These are phyloP conservation scores for Saccharomyces jurei DNA, from an alignment of 805 yeast species.

Conservation along the genomic window DNA sequence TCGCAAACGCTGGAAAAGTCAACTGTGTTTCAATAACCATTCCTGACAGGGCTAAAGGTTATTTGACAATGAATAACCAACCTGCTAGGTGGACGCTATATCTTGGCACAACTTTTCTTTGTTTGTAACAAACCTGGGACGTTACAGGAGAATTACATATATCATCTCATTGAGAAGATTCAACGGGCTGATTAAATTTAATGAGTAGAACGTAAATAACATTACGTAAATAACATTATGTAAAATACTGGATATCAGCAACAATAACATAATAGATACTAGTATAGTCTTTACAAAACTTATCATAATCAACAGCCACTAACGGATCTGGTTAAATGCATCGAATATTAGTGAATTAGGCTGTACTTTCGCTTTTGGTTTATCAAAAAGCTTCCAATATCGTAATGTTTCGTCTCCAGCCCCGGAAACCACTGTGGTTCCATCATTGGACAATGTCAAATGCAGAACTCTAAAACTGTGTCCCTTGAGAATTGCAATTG, in stretches of 20 bases:
- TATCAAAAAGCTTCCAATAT: constrained; percentile 92
- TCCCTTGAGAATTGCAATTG: constrained; percentile 86
- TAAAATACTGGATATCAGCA: not conserved
- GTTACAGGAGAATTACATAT: too few species aligned
- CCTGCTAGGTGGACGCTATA: too few species aligned
- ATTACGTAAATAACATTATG: not conserved
- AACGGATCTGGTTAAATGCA: constrained; percentile 69
- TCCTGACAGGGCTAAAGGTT: not conserved
- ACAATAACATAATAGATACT: not conserved
- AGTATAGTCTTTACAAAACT: not conserved
- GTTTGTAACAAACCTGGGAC: too few species aligned
- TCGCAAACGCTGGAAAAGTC: not conserved
- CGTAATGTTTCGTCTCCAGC: constrained; percentile 97
- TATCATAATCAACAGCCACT: constrained; percentile 4
- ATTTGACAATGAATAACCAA: not conserved
- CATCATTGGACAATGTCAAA: constrained; percentile 87
- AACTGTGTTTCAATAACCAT: not conserved
- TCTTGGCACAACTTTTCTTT: too few species aligned
- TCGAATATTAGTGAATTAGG: constrained; percentile 60
- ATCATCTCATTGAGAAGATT: not conserved
- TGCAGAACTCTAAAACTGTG: constrained; percentile 90
- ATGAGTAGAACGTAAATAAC: not conserved
- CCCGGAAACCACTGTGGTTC: constrained; percentile 93
- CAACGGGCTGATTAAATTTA: too few species aligned
- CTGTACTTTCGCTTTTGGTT: constrained; percentile 48